Evolutionary conservation across 345 rosid species (phyloP), one percentile per base, ranked within the genome.

Genomic region (Schrenkiella parvula): DNA sequence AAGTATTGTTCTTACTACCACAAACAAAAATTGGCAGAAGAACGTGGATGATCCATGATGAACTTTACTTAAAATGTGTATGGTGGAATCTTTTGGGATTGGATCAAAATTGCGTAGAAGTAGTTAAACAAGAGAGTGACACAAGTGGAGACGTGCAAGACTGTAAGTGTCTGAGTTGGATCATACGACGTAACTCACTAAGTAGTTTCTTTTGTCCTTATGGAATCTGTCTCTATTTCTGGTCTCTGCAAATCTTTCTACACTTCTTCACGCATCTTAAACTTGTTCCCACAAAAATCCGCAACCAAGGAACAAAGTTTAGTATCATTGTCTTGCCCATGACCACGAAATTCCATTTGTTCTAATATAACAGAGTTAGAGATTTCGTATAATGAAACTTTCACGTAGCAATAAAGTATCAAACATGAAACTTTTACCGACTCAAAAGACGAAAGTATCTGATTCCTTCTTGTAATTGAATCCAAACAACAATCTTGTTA

Each of bases 81-180:
- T 71, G 31, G 51, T 46, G 15, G 60, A 38, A 35, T 71, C 32
- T 48, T 59, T 53, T 63, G 63, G 23, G 18, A 48, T 18, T 71
- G n/a, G 52, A 8, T 68, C 64, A 18, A 41, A 61, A 61, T 39
- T 39, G 5, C 25, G 53, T 32, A 52, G 0, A 21, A 22, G 44
- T 53, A 38, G 37, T 15, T 10, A 52, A 25, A 31, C 26, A 31
- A 72, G 70, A 50, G 35, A n/a, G 46, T 53, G 64, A 11, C 42
- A 63, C 4, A 63, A 6, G 64, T 32, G 56, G 25, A 61, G 64
- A 43, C 65, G 77, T 72, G 64, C 50, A 32, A 54, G 57, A 64
- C 39, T 13, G 35, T 62, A 50, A 60, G 68, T 41, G 39, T 52
- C 37, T 43, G 23, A 8, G 13, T 62, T 62, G 54, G 55, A 29